These are phyloP conservation scores for Pestalotiopsis sp. DNA, from an alignment of 2,329 filamentous ascomycete genomes.

Conservation along the genomic window DNA sequence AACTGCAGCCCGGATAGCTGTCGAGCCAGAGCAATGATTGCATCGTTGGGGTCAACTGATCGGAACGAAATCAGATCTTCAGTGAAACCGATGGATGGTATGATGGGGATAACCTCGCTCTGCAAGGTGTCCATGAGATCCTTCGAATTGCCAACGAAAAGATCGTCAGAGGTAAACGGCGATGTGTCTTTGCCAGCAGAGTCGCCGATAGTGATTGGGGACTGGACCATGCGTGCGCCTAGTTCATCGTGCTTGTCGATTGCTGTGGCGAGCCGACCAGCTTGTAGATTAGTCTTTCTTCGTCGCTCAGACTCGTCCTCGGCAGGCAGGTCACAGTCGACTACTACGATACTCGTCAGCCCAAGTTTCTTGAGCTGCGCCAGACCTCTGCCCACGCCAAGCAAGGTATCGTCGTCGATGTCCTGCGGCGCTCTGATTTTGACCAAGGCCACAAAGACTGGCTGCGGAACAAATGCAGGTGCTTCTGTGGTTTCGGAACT, in stretches of 20 bases:
- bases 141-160: conserved; percentile 48
- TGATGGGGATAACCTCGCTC: conserved; percentile 70
- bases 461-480: conserved; percentile 44
- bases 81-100: conserved; percentile 54
- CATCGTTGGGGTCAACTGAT: conserved; percentile 55
- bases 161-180: conserved; percentile 33
- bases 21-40: conserved; percentile 75
- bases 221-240: conserved; percentile 70
- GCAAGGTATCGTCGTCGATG: conserved; percentile 68
- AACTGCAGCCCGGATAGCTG: conserved; percentile 72
- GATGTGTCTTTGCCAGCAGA: conserved; percentile 24
- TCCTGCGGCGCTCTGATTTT: conserved; percentile 78
- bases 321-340: conserved; percentile 64
- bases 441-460: conserved; percentile 76
- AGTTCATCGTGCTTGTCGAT: conserved; percentile 71
- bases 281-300: conserved; percentile 61
- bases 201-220: conserved; percentile 47
- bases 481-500: conserved; percentile 19
- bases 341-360: conserved; percentile 77
- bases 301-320: conserved; percentile 37
- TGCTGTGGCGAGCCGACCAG: conserved; percentile 72
- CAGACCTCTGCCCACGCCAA: conserved; percentile 80
- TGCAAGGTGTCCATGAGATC: conserved; percentile 67
- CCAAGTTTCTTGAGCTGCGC: conserved; percentile 83
- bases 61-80: conserved; percentile 41